phyloP scores from a whole-genome alignment of 192 early-diverging fungal species.

The Backusella macrospora region DNA sequence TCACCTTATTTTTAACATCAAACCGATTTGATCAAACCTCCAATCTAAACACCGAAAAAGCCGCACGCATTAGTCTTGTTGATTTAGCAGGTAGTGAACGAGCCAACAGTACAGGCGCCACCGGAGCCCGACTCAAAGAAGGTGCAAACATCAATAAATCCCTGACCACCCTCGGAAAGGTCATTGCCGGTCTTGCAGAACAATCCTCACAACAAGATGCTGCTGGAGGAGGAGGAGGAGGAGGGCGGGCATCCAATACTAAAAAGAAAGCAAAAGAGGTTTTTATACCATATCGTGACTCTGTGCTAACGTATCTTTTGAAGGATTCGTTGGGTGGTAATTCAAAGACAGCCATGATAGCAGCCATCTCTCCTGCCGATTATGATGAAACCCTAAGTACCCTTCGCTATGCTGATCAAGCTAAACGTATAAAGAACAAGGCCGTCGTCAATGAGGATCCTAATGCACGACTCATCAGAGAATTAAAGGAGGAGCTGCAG shows the following conservation, averaged over 20 bases:
- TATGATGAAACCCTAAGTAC: conserved; percentile 72
- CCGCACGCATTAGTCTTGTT: conserved; percentile 79
- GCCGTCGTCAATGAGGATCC: conserved; percentile 83
- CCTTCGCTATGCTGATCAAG: conserved; percentile 80
- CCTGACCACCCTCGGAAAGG: conserved; percentile 89
- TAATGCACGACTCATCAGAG: conserved; percentile 63
- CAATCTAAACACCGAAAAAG: conserved; percentile 67
- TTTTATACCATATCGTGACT: conserved; percentile 92
- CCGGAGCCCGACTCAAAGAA: conserved; percentile 83
- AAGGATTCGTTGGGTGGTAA: conserved; percentile 77
- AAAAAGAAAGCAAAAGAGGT: not conserved
- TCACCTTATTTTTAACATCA: conserved; percentile 73
- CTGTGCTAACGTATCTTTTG: conserved; percentile 71
- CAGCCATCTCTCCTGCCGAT: conserved; percentile 66
- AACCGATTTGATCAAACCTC: conserved; percentile 50
- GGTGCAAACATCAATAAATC: conserved; percentile 97
- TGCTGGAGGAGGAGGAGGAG: conserved; percentile 46
- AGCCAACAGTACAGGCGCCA: conserved; percentile 81
- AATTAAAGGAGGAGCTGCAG: conserved; percentile 74
- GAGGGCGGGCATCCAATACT: conserved; percentile 31
- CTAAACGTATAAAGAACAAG: conserved; percentile 80
- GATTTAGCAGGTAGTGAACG: conserved; percentile 95
- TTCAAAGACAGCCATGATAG: conserved; percentile 73
- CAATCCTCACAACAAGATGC: conserved; percentile 44
- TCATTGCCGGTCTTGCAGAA: conserved; percentile 89